Conservation (phyloP, 306 rosid species). For the Pterocarpus macrocarpus region DNA sequence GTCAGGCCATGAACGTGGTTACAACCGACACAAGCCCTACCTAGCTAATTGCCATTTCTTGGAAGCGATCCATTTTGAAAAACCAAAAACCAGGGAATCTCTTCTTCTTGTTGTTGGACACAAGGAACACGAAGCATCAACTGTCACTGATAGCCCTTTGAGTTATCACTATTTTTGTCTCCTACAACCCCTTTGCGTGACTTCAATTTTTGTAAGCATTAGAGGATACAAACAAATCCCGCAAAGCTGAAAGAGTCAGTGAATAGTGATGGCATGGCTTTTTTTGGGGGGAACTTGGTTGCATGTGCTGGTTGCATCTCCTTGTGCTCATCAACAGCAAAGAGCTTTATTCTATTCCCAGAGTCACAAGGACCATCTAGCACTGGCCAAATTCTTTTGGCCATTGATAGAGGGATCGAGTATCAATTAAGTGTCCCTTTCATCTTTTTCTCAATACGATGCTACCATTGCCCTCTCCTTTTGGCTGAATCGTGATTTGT, state of each 20-base stretch:
- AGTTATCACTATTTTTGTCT: slow-evolving; percentile 46
- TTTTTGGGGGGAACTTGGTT: neutral
- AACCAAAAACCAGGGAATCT: neutral
- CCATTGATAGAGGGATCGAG: slow-evolving; percentile 19
- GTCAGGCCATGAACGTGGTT: slow-evolving; percentile 31
- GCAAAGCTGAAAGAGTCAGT: slow-evolving; percentile 5
- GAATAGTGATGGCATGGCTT: slow-evolving; percentile 8
- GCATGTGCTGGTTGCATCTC: slow-evolving; percentile 38
- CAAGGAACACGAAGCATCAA: slow-evolving; percentile 26
- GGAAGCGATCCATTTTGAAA: slow-evolving; percentile 16
- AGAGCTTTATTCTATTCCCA: slow-evolving; percentile 38
- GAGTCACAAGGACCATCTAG: slow-evolving; percentile 7
- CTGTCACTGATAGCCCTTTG: slow-evolving; percentile 37
- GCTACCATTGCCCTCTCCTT: slow-evolving; percentile 4
- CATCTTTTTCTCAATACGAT: slow-evolving; percentile 16
- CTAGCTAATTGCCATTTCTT: neutral
- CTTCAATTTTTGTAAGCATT: slow-evolving; percentile 45
- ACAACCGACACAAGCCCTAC: slow-evolving; percentile 27
- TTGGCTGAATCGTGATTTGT: neutral
- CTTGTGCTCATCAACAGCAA: slow-evolving; percentile 4
- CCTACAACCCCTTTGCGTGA: slow-evolving; percentile 26
- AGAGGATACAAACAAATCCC: slow-evolving; percentile 21
- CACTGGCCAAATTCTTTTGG: slow-evolving; percentile 29
- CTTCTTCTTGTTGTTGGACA: neutral
- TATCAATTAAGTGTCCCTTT: slow-evolving; percentile 37